These are phyloP conservation scores for Solanum chacoense DNA, from an alignment of 305 asterid genomes.

Conservation along the genomic window DNA sequence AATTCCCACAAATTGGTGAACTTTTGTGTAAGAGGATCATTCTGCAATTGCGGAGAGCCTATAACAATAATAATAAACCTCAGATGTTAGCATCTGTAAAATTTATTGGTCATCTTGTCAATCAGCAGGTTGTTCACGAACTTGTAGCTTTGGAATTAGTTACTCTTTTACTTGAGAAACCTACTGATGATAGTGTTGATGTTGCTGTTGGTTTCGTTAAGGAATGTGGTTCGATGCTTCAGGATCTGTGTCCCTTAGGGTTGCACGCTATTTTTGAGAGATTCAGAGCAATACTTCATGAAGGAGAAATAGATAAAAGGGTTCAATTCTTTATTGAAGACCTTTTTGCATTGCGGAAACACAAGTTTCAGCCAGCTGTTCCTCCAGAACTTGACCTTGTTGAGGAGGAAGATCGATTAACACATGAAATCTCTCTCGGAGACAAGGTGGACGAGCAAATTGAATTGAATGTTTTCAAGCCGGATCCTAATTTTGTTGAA, in stretches of 20 bases:
- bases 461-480: slow-evolving; percentile 9
- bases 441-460: slow-evolving; percentile 14
- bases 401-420: background rate
- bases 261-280: background rate
- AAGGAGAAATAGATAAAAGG: background rate
- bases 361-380: background rate
- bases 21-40: background rate
- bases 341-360: background rate
- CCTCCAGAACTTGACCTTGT: slow-evolving; percentile 1
- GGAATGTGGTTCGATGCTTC: background rate
- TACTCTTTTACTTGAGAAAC: background rate
- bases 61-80: background rate
- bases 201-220: background rate
- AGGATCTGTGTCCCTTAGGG: background rate
- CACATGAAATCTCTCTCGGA: slow-evolving; percentile 8
- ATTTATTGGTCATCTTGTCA: background rate
- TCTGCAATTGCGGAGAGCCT: background rate
- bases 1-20: background rate
- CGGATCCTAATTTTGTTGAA: slow-evolving; percentile 5
- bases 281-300: background rate
- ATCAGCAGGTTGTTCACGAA: background rate
- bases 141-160: background rate
- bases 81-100: background rate
- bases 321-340: background rate
- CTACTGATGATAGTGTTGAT: background rate